Evolutionary conservation across 2,329 filamentous ascomycete genomes (phyloP).

Genomic region (Penicillium corylophilum): DNA sequence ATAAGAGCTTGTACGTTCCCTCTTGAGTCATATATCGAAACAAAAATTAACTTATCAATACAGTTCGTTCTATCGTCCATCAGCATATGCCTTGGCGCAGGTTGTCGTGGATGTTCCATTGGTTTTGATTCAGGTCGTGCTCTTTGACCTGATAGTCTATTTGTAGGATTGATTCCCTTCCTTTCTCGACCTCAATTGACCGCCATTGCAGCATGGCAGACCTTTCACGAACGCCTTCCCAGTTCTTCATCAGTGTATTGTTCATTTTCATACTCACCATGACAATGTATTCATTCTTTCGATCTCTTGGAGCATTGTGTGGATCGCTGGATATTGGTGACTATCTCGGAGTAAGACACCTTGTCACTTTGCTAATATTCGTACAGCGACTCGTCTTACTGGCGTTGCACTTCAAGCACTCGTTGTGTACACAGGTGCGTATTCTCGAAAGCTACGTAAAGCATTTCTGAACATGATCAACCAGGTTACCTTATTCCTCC

Average conservation of each 20-base stretch:
- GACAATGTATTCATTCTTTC: conserved; percentile 57
- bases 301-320: conserved; percentile 50
- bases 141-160: conserved; percentile 63
- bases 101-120: conserved; percentile 59
- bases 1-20: conserved; percentile 59
- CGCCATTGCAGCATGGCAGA: conserved; percentile 49
- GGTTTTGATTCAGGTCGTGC: conserved; percentile 56
- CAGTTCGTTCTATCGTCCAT: conserved; percentile 63
- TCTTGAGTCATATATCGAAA: background rate
- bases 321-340: conserved; percentile 50
- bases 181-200: background rate
- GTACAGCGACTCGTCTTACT: conserved; percentile 48
- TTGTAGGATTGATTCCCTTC: conserved; percentile 39
- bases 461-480: background rate
- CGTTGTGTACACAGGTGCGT: conserved; percentile 56
- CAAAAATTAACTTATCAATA: conserved; percentile 4
- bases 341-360: background rate
- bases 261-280: conserved; percentile 56
- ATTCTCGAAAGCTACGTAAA: too few relatives aligned
- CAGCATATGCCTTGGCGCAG: conserved; percentile 59
- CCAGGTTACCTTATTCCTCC: conserved; percentile 62
- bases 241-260: conserved; percentile 62
- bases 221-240: conserved; percentile 55
- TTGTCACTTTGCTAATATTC: conserved; percentile 1
- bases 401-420: conserved; percentile 51